Percentiles rank a stretch among this genome's conserved stretches.
Conservation (phyloP, 768 basidiomycete genomes). For the Leccinum olivaceopallidum region DNA sequence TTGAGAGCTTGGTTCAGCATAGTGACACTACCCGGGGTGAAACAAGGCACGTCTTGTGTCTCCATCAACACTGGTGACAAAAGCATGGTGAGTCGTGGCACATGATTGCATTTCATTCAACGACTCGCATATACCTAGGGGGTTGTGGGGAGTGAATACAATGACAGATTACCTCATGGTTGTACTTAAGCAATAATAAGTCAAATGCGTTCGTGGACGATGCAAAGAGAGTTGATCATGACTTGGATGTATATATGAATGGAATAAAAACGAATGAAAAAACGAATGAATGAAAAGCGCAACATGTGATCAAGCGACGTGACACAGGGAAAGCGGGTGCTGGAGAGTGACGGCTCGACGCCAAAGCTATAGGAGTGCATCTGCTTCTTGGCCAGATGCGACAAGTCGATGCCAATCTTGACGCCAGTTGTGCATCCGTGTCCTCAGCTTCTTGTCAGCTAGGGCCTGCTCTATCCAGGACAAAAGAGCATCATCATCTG, state of each 20-base stretch:
- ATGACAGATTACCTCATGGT: slow-evolving; percentile 24
- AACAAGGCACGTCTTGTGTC: not conserved
- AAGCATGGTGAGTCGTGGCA: not conserved
- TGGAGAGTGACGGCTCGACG: not conserved
- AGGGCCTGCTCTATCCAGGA: slow-evolving; percentile 73
- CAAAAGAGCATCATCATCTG: slow-evolving; percentile 82
- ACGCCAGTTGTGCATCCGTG: slow-evolving; percentile 75
- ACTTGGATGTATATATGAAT: slow-evolving; percentile 23
- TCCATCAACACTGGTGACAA: not conserved
- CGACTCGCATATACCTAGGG: slow-evolving; percentile 15
- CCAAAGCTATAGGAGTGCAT: slow-evolving; percentile 53
- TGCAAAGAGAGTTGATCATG: slow-evolving; percentile 21
- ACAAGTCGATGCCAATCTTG: slow-evolving; percentile 77
- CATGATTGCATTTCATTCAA: slow-evolving; percentile 13
- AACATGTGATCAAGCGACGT: slow-evolving; percentile 4
- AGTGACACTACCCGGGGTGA: not conserved
- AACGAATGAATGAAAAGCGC: not conserved
- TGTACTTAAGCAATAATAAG: slow-evolving; percentile 24
- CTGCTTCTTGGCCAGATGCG: slow-evolving; percentile 57
- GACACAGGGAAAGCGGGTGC: slow-evolving; percentile 4
- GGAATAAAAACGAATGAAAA: slow-evolving; percentile 18
- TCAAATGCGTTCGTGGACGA: slow-evolving; percentile 15
- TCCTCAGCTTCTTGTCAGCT: slow-evolving; percentile 63
- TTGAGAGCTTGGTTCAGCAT: not conserved
- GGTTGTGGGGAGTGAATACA: slow-evolving; percentile 21